Evolutionary conservation across 345 rosid genomes (phyloP), one percentile per base, ranked within the genome.

Genomic region (Eucalyptus polybractea): DNA sequence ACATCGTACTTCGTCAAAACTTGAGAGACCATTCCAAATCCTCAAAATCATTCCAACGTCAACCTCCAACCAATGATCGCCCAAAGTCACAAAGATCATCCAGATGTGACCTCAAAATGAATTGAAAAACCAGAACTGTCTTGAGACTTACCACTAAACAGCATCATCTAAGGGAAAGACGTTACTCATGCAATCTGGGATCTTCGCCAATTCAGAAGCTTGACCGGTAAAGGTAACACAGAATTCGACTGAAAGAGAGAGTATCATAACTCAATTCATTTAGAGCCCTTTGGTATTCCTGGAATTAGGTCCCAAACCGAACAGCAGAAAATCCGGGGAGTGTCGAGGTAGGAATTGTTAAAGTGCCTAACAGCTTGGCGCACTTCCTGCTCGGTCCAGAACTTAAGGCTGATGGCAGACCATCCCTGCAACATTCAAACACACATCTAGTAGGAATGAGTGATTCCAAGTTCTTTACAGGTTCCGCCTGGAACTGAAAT

Each of bases 401-500:
- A 56, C 13, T 8, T 22, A 4, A 56, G 62, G 29, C 13, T 1
- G 3, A 25, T 22, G 62, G 13, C 3, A 25, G 6, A 56, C 62
- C 62, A 56, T 56, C 62, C 62, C 13, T 56, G 1, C 29, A 56
- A 25, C 62, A 56, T 56, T 56, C 29, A 22, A 56, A 24, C 29
- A 56, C 62, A 24, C 13, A 2, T 22, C 13, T 11, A 56, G 6
- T 53, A 53, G 10, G 2, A 3, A 1, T 53, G 58, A 53, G 10
- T 2, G 1, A 1, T 53, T 53, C 10, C 2, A 7, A 0, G 10
- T 53, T 53, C 24, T 1, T 53, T 53, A 53, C 4, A 53, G 4
- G 0, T 53, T 19, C 22, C 0, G 4, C 8, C 1, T 51, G 1
- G 2, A 19, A 53, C 10, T 19, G 0, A 4, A 53, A 53, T 1